Conservation (phyloP, 2,329 filamentous ascomycete genomes). For the Monosporascus sp. region DNA sequence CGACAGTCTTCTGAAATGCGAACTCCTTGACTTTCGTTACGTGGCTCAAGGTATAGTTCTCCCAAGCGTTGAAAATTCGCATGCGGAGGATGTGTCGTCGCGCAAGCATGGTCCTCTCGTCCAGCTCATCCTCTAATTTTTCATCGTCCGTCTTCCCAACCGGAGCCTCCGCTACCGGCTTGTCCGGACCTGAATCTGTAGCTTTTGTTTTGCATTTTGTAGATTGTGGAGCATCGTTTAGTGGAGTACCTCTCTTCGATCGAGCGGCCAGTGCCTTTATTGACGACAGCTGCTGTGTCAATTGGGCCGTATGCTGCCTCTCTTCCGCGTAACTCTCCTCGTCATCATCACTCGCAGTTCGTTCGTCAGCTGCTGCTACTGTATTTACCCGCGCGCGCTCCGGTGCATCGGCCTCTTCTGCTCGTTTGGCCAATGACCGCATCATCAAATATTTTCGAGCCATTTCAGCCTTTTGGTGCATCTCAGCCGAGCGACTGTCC, state of each 20-base stretch:
- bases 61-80: slow-evolving; percentile 27
- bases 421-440: neutral
- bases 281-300: neutral
- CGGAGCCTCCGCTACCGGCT: neutral
- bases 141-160: slow-evolving; percentile 6
- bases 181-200: neutral
- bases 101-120: slow-evolving; percentile 25
- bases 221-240: neutral
- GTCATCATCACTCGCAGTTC: neutral
- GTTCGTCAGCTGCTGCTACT: neutral
- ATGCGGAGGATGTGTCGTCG: slow-evolving; percentile 28
- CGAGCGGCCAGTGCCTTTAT: neutral
- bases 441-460: neutral
- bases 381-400: too few relatives aligned
- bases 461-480: neutral
- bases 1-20: slow-evolving; percentile 2
- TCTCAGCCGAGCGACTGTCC: neutral
- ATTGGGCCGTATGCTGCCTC: neutral
- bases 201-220: neutral
- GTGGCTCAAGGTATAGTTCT: slow-evolving; percentile 21
- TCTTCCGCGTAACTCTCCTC: neutral
- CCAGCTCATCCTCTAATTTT: slow-evolving; percentile 13
- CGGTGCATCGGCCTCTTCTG: neutral
- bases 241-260: neutral
- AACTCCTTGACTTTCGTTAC: slow-evolving; percentile 18